Percentiles rank a stretch among this genome's conserved stretches.
Evolutionary conservation across 768 basidiomycete genomes (phyloP).

Genomic region (Rhodotorula graminis): DNA sequence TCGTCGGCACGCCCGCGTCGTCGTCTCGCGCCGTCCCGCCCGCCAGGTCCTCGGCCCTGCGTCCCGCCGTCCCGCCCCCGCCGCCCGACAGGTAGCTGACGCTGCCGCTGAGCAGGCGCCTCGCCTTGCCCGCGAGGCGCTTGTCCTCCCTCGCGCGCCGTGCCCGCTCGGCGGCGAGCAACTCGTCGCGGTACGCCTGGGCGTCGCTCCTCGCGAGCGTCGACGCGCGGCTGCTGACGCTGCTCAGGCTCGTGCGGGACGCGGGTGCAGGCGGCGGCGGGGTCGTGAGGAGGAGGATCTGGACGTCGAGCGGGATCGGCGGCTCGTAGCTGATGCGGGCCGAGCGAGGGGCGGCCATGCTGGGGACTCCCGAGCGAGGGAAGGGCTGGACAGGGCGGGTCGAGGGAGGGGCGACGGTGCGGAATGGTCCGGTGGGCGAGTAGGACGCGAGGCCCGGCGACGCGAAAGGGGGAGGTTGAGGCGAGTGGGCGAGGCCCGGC

Average conservation of each 20-base stretch:
- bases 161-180: neutral
- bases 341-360: neutral
- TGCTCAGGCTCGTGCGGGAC: too few species aligned
- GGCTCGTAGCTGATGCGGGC: slow-evolving; percentile 18
- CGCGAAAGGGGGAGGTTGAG: neutral
- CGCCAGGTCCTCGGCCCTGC: neutral
- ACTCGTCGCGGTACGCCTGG: neutral
- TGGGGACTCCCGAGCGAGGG: neutral
- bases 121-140: neutral
- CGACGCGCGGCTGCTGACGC: too few species aligned
- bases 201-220: neutral
- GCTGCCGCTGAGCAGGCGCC: neutral
- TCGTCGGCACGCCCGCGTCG: neutral
- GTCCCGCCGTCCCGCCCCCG: too few species aligned
- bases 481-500: slow-evolving; percentile 12
- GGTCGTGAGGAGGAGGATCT: slow-evolving; percentile 19
- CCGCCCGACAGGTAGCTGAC: neutral
- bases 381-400: neutral
- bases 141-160: neutral
- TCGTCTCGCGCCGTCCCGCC: too few species aligned
- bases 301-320: slow-evolving; percentile 25
- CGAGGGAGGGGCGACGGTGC: neutral
- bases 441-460: neutral
- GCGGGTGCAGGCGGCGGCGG: slow-evolving; percentile 13
- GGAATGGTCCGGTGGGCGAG: neutral